phyloP scores from a whole-genome alignment of 768 basidiomycete genomes.

The Mycena crocata region DNA sequence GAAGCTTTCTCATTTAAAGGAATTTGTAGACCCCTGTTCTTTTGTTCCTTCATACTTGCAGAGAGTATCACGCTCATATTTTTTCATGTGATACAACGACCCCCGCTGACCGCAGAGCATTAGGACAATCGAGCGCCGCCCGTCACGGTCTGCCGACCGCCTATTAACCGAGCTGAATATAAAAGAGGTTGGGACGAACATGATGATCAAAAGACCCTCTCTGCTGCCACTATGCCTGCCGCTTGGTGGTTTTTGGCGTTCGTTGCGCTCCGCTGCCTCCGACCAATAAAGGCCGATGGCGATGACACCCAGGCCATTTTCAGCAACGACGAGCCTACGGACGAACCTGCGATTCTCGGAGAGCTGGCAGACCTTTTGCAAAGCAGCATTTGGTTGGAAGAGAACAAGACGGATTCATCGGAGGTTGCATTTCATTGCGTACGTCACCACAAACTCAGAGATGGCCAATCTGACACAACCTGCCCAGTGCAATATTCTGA shows the following conservation, averaged over 20 bases:
- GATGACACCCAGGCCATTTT: constrained; percentile 3
- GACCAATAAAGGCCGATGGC: background rate
- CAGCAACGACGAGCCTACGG: background rate
- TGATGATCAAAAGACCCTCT: background rate
- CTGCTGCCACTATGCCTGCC: background rate
- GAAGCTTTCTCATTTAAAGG: too few relatives aligned
- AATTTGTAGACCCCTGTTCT: too few relatives aligned
- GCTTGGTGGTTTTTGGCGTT: background rate
- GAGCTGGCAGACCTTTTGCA: constrained; percentile 15
- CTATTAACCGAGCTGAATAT: background rate
- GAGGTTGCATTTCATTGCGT: constrained; percentile 13
- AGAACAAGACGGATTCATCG: constrained; percentile 7
- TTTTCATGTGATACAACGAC: too few relatives aligned
- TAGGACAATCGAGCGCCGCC: too few relatives aligned
- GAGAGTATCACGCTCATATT: too few relatives aligned
- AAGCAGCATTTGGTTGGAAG: constrained; percentile 18
- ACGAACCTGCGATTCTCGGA: background rate
- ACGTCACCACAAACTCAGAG: background rate
- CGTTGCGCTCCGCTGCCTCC: background rate
- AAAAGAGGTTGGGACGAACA: background rate
- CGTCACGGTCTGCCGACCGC: background rate
- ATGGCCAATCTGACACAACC: background rate
- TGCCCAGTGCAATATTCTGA: constrained; percentile 16
- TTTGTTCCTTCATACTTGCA: too few relatives aligned
- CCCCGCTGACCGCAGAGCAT: too few relatives aligned